Conservation (phyloP, 305 asterid species). For the Fraxinus latifolia region DNA sequence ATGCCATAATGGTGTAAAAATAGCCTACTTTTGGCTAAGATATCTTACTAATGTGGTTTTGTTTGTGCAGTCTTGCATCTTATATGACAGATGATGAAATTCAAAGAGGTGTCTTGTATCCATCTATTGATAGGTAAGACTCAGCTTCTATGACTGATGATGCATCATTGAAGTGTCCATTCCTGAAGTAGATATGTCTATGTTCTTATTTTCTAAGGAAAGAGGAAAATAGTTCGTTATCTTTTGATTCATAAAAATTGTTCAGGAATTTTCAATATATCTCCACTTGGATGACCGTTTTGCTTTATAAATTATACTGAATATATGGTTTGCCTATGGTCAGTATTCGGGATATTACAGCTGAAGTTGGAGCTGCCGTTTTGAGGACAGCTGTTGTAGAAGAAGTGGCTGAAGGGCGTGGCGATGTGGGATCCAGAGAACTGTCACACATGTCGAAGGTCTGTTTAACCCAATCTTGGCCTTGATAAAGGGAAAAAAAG, state of each 20-base stretch:
- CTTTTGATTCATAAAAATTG: neutral
- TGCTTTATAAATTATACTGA: slow-evolving; percentile 13
- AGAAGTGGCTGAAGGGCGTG: slow-evolving; percentile 87
- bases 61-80: slow-evolving; percentile 80
- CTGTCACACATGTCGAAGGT: slow-evolving; percentile 78
- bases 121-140: slow-evolving; percentile 76
- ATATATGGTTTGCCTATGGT: slow-evolving; percentile 4
- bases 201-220: neutral
- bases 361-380: slow-evolving; percentile 95
- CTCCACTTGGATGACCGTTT: neutral
- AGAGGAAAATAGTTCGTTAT: neutral
- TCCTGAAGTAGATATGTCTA: neutral
- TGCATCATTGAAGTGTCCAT: neutral
- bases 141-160: slow-evolving; percentile 14
- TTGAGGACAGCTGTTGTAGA: slow-evolving; percentile 71
- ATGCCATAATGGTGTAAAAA: neutral
- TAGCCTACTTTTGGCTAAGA: neutral
- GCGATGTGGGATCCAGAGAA: slow-evolving; percentile 74
- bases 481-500: neutral
- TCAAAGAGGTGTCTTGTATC: slow-evolving; percentile 69
- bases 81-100: slow-evolving; percentile 89
- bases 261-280: neutral
- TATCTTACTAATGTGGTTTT: slow-evolving; percentile 18
- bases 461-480: slow-evolving; percentile 12
- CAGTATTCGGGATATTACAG: slow-evolving; percentile 91